Base-by-base conservation (phyloP, 164 flowering plant species). In the Macadamia integrifolia region DNA sequence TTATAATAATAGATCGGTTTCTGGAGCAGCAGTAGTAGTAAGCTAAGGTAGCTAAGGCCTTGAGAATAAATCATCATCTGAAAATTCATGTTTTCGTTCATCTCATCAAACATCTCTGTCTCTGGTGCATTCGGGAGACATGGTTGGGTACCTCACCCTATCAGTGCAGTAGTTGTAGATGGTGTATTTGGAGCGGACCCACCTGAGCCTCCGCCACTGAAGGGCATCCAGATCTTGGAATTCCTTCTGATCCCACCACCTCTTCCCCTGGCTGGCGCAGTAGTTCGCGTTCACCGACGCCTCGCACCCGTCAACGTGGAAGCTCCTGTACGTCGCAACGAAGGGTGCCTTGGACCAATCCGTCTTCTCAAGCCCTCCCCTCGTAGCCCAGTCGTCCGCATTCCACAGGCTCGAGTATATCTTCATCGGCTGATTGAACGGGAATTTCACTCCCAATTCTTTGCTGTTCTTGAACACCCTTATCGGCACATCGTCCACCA, bases 311-410 rank as follows among this genome's bases (percentile, higher is more conserved):
- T 81, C 82, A 4, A 81, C 63, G 71, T 81, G 84, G 76, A 81
- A 79, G 6, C 79, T 64, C 3, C 48, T 70, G 74, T 79, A 79
- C 1, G 80, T 65, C 0, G 80, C 82, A 1, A 77, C 53, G 17
- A 81, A 77, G 9, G 84, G 84, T 7, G 84, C 80, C 65, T 81
- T 81, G 52, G 82, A 75, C 82, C 82, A 81, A 31, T 77, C 84
- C 0, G 80, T 75, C 62, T 81, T 81, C 75, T 79, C 82, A 4
- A 79, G 61, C 5, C 84, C 84, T n/a, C 82, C 84, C 56, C 84
- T 70, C 9, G 84, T 81, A 0, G 84, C 84, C 84, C 84, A 81
- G 56, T 81, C 82, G 48, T 81, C 82, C 0, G 80, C 84, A 18
- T 79, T 77, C 84, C 82, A 81, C 11, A 78, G 58, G 66, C 84